Percentiles rank a stretch among this genome's conserved stretches.
These are phyloP conservation scores for Arachis hypogaea DNA, from an alignment of 306 rosid species.

Conservation along the genomic window DNA sequence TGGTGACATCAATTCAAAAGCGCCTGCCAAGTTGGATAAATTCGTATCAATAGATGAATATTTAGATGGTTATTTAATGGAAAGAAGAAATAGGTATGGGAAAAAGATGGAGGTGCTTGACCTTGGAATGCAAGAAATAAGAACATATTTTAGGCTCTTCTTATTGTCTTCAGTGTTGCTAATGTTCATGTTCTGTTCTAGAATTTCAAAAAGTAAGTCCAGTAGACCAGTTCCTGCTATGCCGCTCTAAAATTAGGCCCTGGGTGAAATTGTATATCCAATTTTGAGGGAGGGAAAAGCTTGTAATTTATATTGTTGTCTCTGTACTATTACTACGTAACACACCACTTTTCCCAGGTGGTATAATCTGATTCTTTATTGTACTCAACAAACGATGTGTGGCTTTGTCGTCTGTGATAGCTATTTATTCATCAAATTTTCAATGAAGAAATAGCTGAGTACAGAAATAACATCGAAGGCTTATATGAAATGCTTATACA, in stretches of 20 bases:
- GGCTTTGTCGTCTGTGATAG: background rate
- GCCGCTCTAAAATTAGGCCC: conserved; percentile 54
- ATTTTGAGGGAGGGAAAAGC: conserved; percentile 35
- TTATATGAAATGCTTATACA: background rate
- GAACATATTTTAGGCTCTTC: conserved; percentile 97
- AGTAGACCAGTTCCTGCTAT: conserved; percentile 77
- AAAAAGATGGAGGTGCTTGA: conserved; percentile 96
- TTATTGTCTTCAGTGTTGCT: conserved; percentile 82
- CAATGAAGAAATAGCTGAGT: background rate
- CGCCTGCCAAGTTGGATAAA: conserved; percentile 56
- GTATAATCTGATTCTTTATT: conserved; percentile 42
- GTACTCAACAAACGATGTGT: conserved; percentile 8
- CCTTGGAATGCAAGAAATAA: conserved; percentile 95
- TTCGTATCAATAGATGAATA: conserved; percentile 91
- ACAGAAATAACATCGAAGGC: background rate
- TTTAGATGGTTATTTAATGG: conserved; percentile 90
- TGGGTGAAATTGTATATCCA: conserved; percentile 46
- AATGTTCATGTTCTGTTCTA: conserved; percentile 97
- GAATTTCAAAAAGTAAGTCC: conserved; percentile 86
- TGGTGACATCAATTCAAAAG: conserved; percentile 48
- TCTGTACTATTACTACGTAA: conserved; percentile 26
- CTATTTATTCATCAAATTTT: background rate
- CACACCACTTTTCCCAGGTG: conserved; percentile 6
- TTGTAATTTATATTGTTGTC: conserved; percentile 36
- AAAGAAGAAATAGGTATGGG: conserved; percentile 91